These are phyloP conservation scores for Colletotrichum graminicola DNA, from an alignment of 2,329 filamentous ascomycete genomes.

Conservation along the genomic window DNA sequence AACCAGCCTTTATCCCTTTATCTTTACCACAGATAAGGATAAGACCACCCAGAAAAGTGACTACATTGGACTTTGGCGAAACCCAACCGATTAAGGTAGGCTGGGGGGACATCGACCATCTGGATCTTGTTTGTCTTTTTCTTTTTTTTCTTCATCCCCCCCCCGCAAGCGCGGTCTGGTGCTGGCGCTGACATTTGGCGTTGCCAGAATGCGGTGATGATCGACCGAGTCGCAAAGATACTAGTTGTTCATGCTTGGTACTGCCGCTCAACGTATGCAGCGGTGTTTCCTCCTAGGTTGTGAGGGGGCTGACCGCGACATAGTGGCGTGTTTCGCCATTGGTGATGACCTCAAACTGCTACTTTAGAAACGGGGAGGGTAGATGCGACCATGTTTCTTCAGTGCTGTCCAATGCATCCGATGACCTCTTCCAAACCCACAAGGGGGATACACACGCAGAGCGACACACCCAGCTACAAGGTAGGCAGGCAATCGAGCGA, in stretches of 20 bases:
- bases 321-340: slow-evolving; percentile 10
- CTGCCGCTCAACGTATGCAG: slow-evolving; percentile 17
- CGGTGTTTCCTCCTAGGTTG: slow-evolving; percentile 11
- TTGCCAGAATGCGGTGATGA: slow-evolving; percentile 7
- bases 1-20: slow-evolving; percentile 5
- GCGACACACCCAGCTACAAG: not conserved
- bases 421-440: not conserved
- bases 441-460: not conserved
- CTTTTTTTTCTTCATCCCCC: not conserved
- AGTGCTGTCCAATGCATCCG: not conserved
- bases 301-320: not conserved
- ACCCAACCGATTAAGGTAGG: slow-evolving; percentile 5
- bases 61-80: slow-evolving; percentile 2
- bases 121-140: slow-evolving; percentile 10
- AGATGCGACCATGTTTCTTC: not conserved
- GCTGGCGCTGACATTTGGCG: slow-evolving; percentile 6
- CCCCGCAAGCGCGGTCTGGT: not conserved
- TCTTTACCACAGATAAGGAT: slow-evolving; percentile 11
- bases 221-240: slow-evolving; percentile 9
- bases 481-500: not conserved
- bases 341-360: slow-evolving; percentile 19
- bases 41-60: not conserved
- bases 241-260: slow-evolving; percentile 4
- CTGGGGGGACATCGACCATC: slow-evolving; percentile 6
- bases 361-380: not conserved